Percentiles rank a stretch among this genome's conserved stretches.
phyloP scores from a whole-genome alignment of 257 asterid genomes.

The Paulownia fortunei region DNA sequence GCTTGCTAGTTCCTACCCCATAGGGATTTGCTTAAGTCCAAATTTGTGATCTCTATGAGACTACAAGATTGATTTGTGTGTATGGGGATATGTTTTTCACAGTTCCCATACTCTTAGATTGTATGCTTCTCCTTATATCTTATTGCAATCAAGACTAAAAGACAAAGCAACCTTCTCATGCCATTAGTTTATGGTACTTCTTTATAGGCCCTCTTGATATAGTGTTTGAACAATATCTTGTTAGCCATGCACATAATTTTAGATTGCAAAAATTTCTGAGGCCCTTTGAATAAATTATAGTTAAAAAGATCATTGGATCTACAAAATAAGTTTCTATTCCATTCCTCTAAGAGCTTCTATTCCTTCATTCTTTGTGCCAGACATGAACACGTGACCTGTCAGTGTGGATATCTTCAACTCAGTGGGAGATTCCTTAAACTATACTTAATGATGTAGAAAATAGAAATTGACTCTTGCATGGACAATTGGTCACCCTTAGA shows the following conservation, averaged over 20 bases:
- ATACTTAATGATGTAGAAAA: slow-evolving; percentile 30
- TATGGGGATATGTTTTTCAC: slow-evolving; percentile 54
- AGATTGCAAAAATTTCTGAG: slow-evolving; percentile 20
- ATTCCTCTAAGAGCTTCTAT: slow-evolving; percentile 43
- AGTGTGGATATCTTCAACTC: slow-evolving; percentile 28
- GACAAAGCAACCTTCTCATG: slow-evolving; percentile 70
- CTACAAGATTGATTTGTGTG: slow-evolving; percentile 42
- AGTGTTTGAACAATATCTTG: slow-evolving; percentile 55
- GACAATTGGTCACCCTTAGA: slow-evolving; percentile 10
- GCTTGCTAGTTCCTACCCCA: slow-evolving; percentile 19
- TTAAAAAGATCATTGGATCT: slow-evolving; percentile 49
- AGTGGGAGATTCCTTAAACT: slow-evolving; percentile 49
- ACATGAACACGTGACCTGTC: slow-evolving; percentile 48
- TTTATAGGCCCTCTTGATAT: not conserved
- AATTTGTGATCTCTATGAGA: slow-evolving; percentile 64
- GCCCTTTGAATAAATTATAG: slow-evolving; percentile 16
- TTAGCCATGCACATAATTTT: slow-evolving; percentile 10
- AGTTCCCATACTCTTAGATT: slow-evolving; percentile 41
- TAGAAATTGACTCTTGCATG: slow-evolving; percentile 31
- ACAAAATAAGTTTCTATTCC: slow-evolving; percentile 45
- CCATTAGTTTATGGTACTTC: slow-evolving; percentile 29
- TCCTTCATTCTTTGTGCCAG: slow-evolving; percentile 36
- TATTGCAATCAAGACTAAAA: slow-evolving; percentile 47
- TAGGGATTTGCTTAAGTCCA: slow-evolving; percentile 42
- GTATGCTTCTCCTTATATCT: slow-evolving; percentile 48